phyloP scores from a whole-genome alignment of 2,329 filamentous ascomycete species.

The Thielaviopsis ethacetica region DNA sequence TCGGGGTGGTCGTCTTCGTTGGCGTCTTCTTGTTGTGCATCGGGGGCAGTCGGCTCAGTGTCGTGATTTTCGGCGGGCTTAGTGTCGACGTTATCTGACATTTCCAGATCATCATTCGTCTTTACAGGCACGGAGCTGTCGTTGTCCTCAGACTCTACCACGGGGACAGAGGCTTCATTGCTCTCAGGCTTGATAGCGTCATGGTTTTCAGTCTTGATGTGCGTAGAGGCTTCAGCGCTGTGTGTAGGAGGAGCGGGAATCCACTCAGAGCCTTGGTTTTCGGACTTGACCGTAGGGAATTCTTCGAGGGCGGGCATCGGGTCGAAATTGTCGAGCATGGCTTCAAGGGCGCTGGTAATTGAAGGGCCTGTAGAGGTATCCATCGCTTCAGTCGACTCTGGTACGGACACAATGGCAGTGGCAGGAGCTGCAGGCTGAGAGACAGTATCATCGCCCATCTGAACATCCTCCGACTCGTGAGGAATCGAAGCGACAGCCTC shows the following conservation, averaged over 20 bases:
- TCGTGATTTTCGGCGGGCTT: neutral
- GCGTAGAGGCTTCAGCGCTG: neutral
- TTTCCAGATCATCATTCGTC: neutral
- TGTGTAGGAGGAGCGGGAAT: neutral
- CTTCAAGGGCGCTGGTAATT: constrained; percentile 8
- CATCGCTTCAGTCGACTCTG: neutral
- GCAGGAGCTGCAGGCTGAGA: neutral
- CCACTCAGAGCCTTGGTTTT: neutral
- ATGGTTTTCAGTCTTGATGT: neutral
- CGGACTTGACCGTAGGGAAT: neutral
- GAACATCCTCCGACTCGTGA: neutral
- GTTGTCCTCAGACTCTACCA: too few species aligned
- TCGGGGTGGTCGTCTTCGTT: constrained; percentile 41
- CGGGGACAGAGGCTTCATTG: too few species aligned
- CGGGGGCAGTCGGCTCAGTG: neutral
- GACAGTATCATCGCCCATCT: constrained; percentile 4
- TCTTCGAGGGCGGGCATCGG: constrained; percentile 4
- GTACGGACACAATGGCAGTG: neutral
- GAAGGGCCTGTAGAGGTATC: neutral
- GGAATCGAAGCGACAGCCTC: neutral
- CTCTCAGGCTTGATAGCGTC: neutral
- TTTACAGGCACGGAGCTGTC: neutral
- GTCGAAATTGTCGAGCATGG: constrained; percentile 9
- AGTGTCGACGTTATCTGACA: neutral
- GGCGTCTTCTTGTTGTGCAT: neutral